These are phyloP conservation scores for Lactarius psammicola DNA, from an alignment of 768 basidiomycete genomes.

Conservation along the genomic window DNA sequence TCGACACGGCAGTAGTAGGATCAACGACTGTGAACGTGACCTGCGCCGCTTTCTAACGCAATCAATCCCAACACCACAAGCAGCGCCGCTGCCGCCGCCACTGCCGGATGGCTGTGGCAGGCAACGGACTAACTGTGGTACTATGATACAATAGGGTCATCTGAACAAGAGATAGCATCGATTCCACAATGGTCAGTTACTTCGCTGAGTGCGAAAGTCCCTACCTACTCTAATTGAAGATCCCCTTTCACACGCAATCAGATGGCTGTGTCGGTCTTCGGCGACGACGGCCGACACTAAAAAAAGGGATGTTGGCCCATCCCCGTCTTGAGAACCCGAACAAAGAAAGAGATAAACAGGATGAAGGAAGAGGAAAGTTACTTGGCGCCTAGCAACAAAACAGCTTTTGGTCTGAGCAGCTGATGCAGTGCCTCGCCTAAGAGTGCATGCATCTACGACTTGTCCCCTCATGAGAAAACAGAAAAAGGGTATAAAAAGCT, in stretches of 20 bases:
- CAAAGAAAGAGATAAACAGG: too few species aligned
- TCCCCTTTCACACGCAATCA: constrained; percentile 3
- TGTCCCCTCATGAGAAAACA: neutral
- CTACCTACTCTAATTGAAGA: neutral
- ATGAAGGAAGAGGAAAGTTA: too few species aligned
- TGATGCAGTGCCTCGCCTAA: neutral
- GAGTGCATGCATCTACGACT: neutral
- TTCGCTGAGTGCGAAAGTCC: constrained; percentile 26
- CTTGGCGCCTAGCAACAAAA: too few species aligned
- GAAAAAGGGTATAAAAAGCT: neutral
- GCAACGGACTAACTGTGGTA: neutral
- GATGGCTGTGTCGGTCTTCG: neutral
- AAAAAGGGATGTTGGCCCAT: neutral
- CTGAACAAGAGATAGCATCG: too few species aligned
- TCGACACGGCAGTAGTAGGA: neutral
- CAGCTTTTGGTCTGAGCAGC: too few species aligned
- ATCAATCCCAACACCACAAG: too few species aligned
- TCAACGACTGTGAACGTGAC: neutral
- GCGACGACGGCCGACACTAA: neutral
- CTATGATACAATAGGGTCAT: too few species aligned
- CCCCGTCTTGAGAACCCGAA: too few species aligned
- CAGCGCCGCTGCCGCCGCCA: neutral
- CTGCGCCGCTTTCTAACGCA: neutral
- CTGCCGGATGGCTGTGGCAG: neutral
- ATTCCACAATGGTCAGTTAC: neutral